Evolutionary conservation across 108 stramenopile species (phyloP).

Genomic region (Poteriospumella lacustris): DNA sequence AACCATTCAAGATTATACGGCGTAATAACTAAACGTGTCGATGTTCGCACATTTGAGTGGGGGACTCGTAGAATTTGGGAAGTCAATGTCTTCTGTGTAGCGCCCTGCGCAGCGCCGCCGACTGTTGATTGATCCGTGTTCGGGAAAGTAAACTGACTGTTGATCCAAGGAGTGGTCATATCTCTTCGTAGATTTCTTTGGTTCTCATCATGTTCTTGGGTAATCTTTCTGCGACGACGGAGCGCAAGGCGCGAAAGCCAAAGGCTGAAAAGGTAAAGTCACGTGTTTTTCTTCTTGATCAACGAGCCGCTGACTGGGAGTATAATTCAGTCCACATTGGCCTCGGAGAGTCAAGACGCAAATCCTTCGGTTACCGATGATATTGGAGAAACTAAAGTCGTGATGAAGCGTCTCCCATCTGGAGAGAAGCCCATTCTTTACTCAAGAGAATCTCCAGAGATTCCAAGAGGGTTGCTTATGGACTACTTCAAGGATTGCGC

Average conservation of each 20-base stretch:
- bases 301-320: not conserved
- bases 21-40: too few species aligned
- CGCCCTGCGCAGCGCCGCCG: too few species aligned
- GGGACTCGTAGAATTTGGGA: too few species aligned
- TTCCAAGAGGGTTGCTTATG: not conserved
- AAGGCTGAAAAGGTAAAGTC: not conserved
- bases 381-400: not conserved
- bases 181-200: too few species aligned
- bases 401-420: not conserved
- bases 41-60: too few species aligned
- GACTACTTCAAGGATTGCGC: not conserved
- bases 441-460: not conserved
- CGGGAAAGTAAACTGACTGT: too few species aligned
- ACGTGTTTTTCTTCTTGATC: not conserved
- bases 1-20: too few species aligned
- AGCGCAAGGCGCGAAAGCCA: not conserved
- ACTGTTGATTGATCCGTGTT: too few species aligned
- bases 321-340: not conserved
- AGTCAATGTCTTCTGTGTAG: too few species aligned
- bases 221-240: not conserved
- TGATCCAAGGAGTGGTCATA: too few species aligned
- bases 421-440: not conserved
- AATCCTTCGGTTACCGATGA: not conserved
- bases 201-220: not conserved
- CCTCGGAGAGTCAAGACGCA: not conserved